Evolutionary conservation across 1,284 basidiomycete genomes (phyloP).

Genomic region (Marasmius fiardii): DNA sequence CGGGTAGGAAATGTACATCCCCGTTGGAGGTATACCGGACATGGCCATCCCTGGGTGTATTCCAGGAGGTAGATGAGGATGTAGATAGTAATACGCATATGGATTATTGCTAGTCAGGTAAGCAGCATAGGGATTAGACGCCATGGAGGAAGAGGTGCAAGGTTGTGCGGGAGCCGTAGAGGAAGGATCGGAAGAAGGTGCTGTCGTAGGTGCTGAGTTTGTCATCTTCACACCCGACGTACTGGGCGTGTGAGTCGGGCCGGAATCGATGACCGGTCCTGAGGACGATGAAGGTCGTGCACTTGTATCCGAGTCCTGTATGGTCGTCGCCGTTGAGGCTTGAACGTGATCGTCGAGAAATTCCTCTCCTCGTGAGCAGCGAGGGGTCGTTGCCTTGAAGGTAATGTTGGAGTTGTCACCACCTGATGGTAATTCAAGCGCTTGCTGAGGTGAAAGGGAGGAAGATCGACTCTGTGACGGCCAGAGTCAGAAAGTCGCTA

Average conservation of each 20-base stretch:
- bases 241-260: not conserved
- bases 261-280: too few relatives aligned
- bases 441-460: too few relatives aligned
- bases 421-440: too few relatives aligned
- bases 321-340: too few relatives aligned
- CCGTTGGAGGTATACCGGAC: not conserved
- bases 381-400: too few relatives aligned
- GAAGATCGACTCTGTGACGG: too few relatives aligned
- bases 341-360: too few relatives aligned
- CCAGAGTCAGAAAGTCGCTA: too few relatives aligned
- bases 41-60: not conserved
- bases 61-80: not conserved
- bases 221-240: not conserved
- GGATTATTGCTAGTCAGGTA: not conserved
- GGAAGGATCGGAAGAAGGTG: slow-evolving; percentile 21
- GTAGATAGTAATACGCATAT: not conserved
- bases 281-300: too few relatives aligned
- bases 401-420: too few relatives aligned
- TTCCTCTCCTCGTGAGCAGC: too few relatives aligned
- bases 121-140: slow-evolving; percentile 1
- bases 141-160: not conserved
- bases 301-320: too few relatives aligned
- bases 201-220: not conserved
- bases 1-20: not conserved
- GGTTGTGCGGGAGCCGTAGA: slow-evolving; percentile 6